phyloP scores from a whole-genome alignment of 768 basidiomycete genomes.

The Suillus variegatus region DNA sequence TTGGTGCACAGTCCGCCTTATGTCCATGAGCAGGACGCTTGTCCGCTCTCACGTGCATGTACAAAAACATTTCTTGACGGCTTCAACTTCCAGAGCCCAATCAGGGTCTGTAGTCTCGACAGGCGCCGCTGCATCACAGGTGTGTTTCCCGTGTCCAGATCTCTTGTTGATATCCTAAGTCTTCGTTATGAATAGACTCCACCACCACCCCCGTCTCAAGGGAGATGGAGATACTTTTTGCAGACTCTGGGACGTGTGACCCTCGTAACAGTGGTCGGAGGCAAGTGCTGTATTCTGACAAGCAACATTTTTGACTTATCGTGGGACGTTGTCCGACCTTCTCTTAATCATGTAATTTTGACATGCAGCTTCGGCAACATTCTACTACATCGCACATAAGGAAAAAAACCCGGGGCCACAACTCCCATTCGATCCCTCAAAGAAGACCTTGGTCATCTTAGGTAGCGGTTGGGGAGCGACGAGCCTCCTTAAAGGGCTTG shows the following conservation, averaged over 20 bases:
- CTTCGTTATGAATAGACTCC: neutral
- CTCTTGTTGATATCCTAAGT: neutral
- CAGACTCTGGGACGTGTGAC: slow-evolving; percentile 74
- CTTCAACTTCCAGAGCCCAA: slow-evolving; percentile 1
- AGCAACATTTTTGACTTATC: neutral
- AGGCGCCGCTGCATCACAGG: neutral
- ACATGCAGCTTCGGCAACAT: slow-evolving; percentile 46
- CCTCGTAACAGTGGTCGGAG: slow-evolving; percentile 62
- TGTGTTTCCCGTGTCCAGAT: neutral
- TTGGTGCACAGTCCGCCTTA: neutral
- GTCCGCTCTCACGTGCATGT: slow-evolving; percentile 5
- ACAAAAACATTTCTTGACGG: neutral
- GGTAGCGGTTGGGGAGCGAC: slow-evolving; percentile 98
- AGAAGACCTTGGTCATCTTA: slow-evolving; percentile 93
- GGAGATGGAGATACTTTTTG: slow-evolving; percentile 42
- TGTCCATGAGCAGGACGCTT: neutral
- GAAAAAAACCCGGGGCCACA: slow-evolving; percentile 84
- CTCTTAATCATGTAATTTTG: neutral
- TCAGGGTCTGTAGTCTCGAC: neutral
- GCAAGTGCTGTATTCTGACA: slow-evolving; percentile 15
- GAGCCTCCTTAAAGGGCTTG: slow-evolving; percentile 84
- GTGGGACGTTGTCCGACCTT: neutral
- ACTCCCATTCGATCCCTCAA: slow-evolving; percentile 80
- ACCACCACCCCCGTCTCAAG: neutral
- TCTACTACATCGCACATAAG: slow-evolving; percentile 77